Evolutionary conservation across 1,284 basidiomycete species (phyloP).

Genomic region (Trichosporon asahii): DNA sequence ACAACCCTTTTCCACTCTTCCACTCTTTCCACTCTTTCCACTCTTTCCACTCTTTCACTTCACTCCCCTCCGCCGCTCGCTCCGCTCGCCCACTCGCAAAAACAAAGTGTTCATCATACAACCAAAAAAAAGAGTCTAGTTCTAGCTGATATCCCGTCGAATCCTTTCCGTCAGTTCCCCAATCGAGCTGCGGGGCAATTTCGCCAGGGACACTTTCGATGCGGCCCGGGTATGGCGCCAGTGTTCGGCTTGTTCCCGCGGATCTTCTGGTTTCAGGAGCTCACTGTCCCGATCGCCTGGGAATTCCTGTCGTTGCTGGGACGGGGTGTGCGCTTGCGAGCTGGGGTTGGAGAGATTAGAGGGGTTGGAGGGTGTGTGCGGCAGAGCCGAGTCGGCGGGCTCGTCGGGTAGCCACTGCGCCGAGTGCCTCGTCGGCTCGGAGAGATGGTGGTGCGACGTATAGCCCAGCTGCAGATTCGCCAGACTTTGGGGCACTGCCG

Average conservation of each 20-base stretch:
- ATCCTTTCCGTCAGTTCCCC: slow-evolving; percentile 13
- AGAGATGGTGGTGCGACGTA: neutral
- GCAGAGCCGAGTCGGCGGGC: too few species aligned
- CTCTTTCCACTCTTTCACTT: too few species aligned
- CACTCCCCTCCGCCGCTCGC: too few species aligned
- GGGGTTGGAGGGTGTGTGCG: neutral
- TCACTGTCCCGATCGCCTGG: slow-evolving; percentile 55
- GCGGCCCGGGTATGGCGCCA: slow-evolving; percentile 80
- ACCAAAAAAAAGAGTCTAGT: neutral
- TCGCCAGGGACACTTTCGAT: slow-evolving; percentile 68
- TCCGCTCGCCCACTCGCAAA: neutral
- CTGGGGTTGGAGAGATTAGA: neutral
- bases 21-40: too few species aligned
- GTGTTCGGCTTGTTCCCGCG: slow-evolving; percentile 60
- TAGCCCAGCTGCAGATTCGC: neutral
- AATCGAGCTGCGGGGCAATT: slow-evolving; percentile 15
- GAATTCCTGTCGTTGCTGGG: slow-evolving; percentile 41
- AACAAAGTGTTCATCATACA: neutral
- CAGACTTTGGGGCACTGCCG: slow-evolving; percentile 39
- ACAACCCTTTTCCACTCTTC: too few species aligned
- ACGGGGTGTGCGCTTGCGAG: neutral
- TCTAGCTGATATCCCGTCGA: neutral
- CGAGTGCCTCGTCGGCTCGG: neutral
- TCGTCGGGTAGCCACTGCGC: neutral
- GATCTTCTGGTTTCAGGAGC: slow-evolving; percentile 4